These are phyloP conservation scores for Fusarium siculi DNA, from an alignment of 2,329 filamentous ascomycete genomes.

Conservation along the genomic window DNA sequence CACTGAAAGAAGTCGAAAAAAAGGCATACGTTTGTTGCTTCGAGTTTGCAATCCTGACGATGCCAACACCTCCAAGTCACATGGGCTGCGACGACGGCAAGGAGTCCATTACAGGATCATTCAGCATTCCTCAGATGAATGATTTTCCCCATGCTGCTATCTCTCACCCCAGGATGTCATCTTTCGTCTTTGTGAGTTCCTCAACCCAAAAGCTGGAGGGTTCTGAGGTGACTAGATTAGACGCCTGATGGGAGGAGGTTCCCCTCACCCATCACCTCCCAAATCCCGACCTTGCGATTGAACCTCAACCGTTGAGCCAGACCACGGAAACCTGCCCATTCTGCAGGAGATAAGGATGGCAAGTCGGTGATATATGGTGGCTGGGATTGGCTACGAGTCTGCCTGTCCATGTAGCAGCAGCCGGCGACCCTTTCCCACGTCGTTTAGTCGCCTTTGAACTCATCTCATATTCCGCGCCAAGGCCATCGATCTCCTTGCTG, in stretches of 20 bases:
- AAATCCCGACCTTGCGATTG: not conserved
- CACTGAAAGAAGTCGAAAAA: not conserved
- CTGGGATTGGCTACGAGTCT: not conserved
- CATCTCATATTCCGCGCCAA: not conserved
- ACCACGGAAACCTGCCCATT: too few species aligned
- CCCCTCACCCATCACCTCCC: fast-evolving
- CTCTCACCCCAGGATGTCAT: fast-evolving
- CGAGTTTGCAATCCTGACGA: not conserved
- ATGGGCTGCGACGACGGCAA: not conserved
- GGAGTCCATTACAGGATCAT: too few species aligned
- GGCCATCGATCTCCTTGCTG: not conserved
- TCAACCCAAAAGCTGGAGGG: not conserved
- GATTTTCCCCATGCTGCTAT: fast-evolving
- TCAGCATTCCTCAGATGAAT: fast-evolving
- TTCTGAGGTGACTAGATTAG: not conserved
- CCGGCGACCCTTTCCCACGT: fast-evolving
- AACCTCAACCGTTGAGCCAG: not conserved
- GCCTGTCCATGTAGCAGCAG: too few species aligned
- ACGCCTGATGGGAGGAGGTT: not conserved
- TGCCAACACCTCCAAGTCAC: not conserved
- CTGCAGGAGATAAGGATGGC: fast-evolving
- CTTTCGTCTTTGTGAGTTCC: not conserved
- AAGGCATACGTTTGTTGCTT: fast-evolving
- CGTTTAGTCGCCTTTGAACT: not conserved
- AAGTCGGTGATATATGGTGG: not conserved